phyloP scores from a whole-genome alignment of 345 rosid genomes.

The Gossypium herbaceum region DNA sequence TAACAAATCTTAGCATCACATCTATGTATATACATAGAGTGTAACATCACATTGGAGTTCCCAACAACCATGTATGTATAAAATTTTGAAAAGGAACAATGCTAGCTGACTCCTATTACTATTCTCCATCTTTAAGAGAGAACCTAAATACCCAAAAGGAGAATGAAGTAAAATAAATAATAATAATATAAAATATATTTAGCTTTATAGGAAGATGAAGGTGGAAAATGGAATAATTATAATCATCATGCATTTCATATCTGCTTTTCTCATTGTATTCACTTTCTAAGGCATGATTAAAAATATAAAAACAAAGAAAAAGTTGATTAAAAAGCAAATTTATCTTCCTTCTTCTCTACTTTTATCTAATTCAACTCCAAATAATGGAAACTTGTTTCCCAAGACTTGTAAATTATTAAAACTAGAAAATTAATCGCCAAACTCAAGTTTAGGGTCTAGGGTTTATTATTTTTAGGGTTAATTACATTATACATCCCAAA shows the following conservation, averaged over 20 bases:
- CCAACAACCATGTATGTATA: not conserved
- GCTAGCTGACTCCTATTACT: no score
- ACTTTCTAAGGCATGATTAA: conserved; percentile 82
- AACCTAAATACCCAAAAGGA: conserved; percentile 27
- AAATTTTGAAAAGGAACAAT: no score
- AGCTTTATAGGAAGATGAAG: conserved; percentile 47
- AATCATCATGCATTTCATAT: conserved; percentile 52
- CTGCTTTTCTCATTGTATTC: conserved; percentile 77
- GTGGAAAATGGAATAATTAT: conserved; percentile 25
- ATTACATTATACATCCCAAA: no score
- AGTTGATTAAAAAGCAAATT: conserved; percentile 35
- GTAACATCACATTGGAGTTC: not conserved
- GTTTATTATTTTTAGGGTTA: no score
- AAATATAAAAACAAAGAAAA: conserved; percentile 46
- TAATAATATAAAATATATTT: conserved; percentile 11
- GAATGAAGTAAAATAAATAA: not conserved
- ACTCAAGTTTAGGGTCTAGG: not conserved
- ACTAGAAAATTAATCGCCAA: not conserved
- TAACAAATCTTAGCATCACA: no score
- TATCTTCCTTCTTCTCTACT: conserved; percentile 23
- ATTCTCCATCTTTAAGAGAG: not conserved
- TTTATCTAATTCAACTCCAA: conserved; percentile 13
- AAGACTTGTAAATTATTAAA: conserved; percentile 21
- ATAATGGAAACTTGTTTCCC: conserved; percentile 34
- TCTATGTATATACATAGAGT: no score